These are phyloP conservation scores for Plasmodium berghei DNA, from an alignment of 169 alveolate genomes.

Conservation along the genomic window DNA sequence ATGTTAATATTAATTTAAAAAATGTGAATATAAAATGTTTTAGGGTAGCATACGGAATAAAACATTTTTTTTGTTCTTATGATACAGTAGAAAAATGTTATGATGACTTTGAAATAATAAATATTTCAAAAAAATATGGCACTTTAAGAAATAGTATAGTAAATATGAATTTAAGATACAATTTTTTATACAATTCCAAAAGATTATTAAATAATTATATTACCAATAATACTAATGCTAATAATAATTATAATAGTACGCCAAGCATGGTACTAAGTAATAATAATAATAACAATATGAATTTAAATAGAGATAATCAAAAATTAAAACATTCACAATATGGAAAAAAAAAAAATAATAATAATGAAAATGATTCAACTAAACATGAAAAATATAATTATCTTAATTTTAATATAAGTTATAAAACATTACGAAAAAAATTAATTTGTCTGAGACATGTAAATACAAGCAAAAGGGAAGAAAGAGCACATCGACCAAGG, in stretches of 20 bases:
- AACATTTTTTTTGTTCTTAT: constrained; percentile 72
- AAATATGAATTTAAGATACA: constrained; percentile 64
- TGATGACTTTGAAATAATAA: constrained; percentile 57
- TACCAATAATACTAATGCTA: not conserved
- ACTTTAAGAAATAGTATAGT: constrained; percentile 7
- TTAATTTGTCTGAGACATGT: constrained; percentile 60
- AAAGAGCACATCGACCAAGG: constrained; percentile 1
- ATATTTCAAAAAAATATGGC: constrained; percentile 60
- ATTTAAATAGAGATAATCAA: constrained; percentile 18
- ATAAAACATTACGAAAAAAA: constrained; percentile 62
- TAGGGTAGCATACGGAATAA: constrained; percentile 46
- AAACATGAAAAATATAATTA: constrained; percentile 58
- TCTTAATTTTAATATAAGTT: constrained; percentile 60
- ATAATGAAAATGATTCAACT: constrained; percentile 38
- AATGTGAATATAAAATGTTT: constrained; percentile 58
- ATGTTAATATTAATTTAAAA: constrained; percentile 22
- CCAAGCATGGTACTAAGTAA: constrained; percentile 6
- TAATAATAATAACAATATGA: constrained; percentile 23
- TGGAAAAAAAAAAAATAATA: constrained; percentile 53
- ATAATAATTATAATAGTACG: not conserved
- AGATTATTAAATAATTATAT: constrained; percentile 31
- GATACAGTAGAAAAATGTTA: constrained; percentile 50
- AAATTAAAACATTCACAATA: constrained; percentile 34
- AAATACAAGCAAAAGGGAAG: constrained; percentile 24
- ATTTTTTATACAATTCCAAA: constrained; percentile 24